Conservation (phyloP, 306 rosid genomes). For the Dryas drummondii region DNA sequence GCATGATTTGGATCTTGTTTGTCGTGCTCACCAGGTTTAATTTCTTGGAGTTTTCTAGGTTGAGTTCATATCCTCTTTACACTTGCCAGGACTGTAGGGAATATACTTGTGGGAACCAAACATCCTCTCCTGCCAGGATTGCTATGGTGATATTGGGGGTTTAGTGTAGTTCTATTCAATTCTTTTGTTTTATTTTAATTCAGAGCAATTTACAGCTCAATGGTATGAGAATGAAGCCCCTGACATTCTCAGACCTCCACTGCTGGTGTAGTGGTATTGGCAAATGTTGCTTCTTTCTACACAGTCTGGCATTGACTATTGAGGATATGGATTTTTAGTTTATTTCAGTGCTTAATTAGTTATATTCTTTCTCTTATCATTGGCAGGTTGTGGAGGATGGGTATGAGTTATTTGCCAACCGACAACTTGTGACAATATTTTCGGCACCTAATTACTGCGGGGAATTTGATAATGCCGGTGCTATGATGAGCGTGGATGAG, state of each 20-base stretch:
- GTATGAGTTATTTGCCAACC: constrained; percentile 79
- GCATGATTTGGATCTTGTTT: constrained; percentile 92
- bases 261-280: constrained; percentile 13
- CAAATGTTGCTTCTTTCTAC: constrained; percentile 12
- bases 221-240: constrained; percentile 3
- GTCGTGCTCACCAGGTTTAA: constrained; percentile 96
- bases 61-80: constrained; percentile 27
- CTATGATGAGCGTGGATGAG: constrained; percentile 98
- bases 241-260: constrained; percentile 12
- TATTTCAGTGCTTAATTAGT: constrained; percentile 15
- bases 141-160: neutral
- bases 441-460: constrained; percentile 98
- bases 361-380: constrained; percentile 12
- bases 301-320: constrained; percentile 17
- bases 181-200: neutral
- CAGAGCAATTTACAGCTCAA: constrained; percentile 1
- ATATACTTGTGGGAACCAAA: constrained; percentile 15
- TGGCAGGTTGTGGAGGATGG: constrained; percentile 96
- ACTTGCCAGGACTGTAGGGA: constrained; percentile 21
- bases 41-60: constrained; percentile 13
- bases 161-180: neutral
- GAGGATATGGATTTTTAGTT: constrained; percentile 10
- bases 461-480: constrained; percentile 94
- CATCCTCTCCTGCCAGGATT: constrained; percentile 9
- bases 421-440: constrained; percentile 89